Conservation (phyloP, 108 stramenopile species). For the Cyclotella baltica region DNA sequence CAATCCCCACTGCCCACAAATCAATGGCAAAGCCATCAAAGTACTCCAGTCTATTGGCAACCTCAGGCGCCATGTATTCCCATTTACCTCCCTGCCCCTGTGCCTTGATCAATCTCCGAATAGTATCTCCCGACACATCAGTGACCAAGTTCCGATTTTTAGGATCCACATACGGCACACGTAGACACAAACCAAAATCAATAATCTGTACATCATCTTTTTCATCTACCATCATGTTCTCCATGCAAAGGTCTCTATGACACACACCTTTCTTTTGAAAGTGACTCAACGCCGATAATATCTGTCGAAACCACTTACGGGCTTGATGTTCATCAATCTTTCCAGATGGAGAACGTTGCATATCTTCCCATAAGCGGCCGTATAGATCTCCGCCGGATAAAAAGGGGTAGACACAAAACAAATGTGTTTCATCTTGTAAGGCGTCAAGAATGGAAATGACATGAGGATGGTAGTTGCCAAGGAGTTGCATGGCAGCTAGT, state of each 20-base stretch:
- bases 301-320: constrained; percentile 54
- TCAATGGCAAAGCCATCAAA: constrained; percentile 93
- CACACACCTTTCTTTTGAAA: constrained; percentile 63
- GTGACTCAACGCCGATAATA: constrained; percentile 53
- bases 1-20: constrained; percentile 90
- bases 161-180: constrained; percentile 55
- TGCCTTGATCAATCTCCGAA: constrained; percentile 49
- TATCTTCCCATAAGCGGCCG: constrained; percentile 34
- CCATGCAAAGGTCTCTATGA: constrained; percentile 61
- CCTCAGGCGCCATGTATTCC: constrained; percentile 82
- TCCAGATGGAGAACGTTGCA: constrained; percentile 28
- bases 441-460: constrained; percentile 45
- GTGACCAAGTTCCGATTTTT: constrained; percentile 44
- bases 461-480: constrained; percentile 48
- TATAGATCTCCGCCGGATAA: constrained; percentile 58
- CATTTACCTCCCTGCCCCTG: constrained; percentile 63
- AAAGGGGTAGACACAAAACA: constrained; percentile 61
- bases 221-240: constrained; percentile 57
- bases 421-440: constrained; percentile 57
- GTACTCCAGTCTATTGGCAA: constrained; percentile 53
- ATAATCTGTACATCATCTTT: constrained; percentile 46
- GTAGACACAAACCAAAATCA: constrained; percentile 73
- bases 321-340: constrained; percentile 35
- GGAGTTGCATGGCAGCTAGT: constrained; percentile 61
- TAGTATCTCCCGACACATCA: constrained; percentile 50